phyloP scores from a whole-genome alignment of 176 grass and related monocot genomes.

The Musa troglodytarum region DNA sequence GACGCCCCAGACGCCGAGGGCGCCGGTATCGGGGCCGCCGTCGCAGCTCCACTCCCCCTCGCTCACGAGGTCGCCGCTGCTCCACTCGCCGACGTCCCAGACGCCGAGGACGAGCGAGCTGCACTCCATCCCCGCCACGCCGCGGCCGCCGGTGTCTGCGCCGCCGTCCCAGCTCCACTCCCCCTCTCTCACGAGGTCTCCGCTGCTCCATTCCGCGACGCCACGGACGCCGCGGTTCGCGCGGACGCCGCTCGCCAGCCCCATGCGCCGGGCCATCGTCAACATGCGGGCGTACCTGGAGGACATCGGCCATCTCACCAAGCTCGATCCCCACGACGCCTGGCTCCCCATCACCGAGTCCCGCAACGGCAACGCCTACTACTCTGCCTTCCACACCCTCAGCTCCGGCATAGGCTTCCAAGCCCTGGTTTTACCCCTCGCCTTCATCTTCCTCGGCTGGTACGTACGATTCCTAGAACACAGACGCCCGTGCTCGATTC shows the following conservation, averaged over 20 bases:
- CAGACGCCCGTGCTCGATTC: background rate
- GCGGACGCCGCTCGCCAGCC: slow-evolving; percentile 43
- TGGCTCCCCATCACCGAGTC: slow-evolving; percentile 99
- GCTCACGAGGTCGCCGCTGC: slow-evolving; percentile 5
- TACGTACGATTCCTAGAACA: slow-evolving; percentile 9
- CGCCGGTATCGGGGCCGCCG: background rate
- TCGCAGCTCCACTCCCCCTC: slow-evolving; percentile 1
- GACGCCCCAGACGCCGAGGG: slow-evolving; percentile 4
- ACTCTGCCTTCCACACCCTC: slow-evolving; percentile 92
- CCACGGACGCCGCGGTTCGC: slow-evolving; percentile 42
- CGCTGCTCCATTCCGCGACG: background rate
- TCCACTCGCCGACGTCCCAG: background rate
- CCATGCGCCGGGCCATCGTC: slow-evolving; percentile 55
- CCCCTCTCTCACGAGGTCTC: background rate
- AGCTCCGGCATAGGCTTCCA: slow-evolving; percentile 97
- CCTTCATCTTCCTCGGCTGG: slow-evolving; percentile 83
- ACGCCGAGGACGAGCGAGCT: slow-evolving; percentile 15
- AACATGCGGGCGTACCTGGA: slow-evolving; percentile 55
- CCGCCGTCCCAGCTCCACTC: background rate
- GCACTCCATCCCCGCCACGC: background rate
- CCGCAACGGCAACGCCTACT: slow-evolving; percentile 85
- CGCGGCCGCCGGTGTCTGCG: background rate
- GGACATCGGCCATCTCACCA: slow-evolving; percentile 62
- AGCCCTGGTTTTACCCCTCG: slow-evolving; percentile 67
- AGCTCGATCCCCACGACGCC: slow-evolving; percentile 63